Base-by-base conservation (phyloP, 805 yeast species). In the Saturnispora mendoncae region DNA sequence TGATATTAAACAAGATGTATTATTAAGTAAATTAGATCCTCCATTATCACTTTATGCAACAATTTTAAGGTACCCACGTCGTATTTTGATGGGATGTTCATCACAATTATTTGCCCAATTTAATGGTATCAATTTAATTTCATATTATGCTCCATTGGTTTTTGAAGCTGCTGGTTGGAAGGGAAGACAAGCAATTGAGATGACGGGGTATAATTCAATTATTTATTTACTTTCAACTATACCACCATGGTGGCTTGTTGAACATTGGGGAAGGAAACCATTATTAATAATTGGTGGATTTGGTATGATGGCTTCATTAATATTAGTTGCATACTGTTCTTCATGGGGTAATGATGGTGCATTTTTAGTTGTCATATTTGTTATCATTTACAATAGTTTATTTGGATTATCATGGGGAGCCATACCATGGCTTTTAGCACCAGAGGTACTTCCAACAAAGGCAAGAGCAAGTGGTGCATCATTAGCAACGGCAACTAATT, bases 361-460 rank as follows among this genome's bases (percentile, higher is more conserved):
- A 8, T 33, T 40, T 7, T 15, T 44, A 9, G 95, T 86, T 26
- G 95, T 86, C 2, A 54, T 74, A 2, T 76, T 82, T 53, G 95
- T 87, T 14, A 72, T 87, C 41, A 62, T 84, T 13, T 84, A 79
- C 65, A 87, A 85, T 54, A 84, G 94, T 1, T 77, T 78, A 3
- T 87, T 87, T 62, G 96, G 95, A 14, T 78, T 76, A 54, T 79
- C 90, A 41, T 88, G 95, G 94, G 97, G 96, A 8, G 95, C 95
- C 3, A 78, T 87, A 41, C 94, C 94, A 10, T 86, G 96, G 96
- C 62, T 81, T 32, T 78, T 81, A 58, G 63, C 52, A 1, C 85
- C 88, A 51, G 95, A 85, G 62, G 85, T 88, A 37, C 71, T 87
- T 41, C 96, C 96, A 0, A 72, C 84, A 47, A 69, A 80, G 15